phyloP scores from a whole-genome alignment of 176 grass and related monocot species.

The Miscanthus lutarioriparius region DNA sequence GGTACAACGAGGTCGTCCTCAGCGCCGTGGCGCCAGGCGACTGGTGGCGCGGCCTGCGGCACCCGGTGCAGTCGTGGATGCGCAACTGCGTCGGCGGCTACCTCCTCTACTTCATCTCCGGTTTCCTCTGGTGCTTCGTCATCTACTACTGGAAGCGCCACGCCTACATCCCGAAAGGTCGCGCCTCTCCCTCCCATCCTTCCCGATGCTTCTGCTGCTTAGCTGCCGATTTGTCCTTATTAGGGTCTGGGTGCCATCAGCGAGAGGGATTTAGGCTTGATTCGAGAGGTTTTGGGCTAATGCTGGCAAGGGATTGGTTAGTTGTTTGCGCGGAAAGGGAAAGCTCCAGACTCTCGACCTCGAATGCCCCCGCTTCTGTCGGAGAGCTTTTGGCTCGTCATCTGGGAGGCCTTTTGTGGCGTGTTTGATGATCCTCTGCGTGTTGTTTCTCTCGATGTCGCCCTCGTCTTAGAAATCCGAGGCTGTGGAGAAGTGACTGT shows the following conservation, averaged over 20 bases:
- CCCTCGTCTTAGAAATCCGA: neutral
- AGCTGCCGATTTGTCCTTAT: neutral
- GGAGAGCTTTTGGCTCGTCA: neutral
- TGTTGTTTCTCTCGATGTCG: neutral
- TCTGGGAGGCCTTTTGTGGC: neutral
- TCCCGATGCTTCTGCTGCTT: neutral
- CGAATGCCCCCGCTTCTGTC: neutral
- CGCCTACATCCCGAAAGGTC: conserved; percentile 92
- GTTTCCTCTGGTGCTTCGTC: conserved; percentile 93
- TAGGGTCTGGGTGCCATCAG: neutral
- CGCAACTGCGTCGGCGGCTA: conserved; percentile 80
- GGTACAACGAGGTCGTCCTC: conserved; percentile 90
- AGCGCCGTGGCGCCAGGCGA: conserved; percentile 50
- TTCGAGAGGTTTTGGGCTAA: neutral
- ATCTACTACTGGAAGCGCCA: conserved; percentile 97
- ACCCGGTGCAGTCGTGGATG: conserved; percentile 83
- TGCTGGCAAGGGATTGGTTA: neutral
- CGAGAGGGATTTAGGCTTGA: conserved; percentile 5
- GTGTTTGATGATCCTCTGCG: no score
- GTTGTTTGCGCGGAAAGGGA: neutral
- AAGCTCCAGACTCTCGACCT: neutral
- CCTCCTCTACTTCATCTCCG: conserved; percentile 70
- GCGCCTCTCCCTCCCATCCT: neutral
- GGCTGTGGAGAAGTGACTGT: neutral
- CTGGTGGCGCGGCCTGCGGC: conserved; percentile 71